A percentile compares a stretch with the other conserved stretches of the same genome.
Evolutionary conservation across 352 stramenopile species (phyloP).

Genomic region (Pythium dissimile): DNA sequence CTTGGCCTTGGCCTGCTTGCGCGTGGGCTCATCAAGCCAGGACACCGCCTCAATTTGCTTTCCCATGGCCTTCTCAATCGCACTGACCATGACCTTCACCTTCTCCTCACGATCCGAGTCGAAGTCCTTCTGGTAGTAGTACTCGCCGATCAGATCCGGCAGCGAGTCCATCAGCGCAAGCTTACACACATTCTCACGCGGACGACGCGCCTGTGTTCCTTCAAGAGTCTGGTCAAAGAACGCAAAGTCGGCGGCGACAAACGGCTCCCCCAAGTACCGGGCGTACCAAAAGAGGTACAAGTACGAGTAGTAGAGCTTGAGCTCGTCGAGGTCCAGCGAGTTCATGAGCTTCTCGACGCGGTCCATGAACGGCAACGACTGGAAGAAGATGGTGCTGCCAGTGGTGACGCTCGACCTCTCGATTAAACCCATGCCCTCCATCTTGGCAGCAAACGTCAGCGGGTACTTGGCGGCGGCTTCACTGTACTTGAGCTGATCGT

Average conservation of each 20-base stretch:
- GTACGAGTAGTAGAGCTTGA: constrained; percentile 28
- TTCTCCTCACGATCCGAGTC: constrained; percentile 60
- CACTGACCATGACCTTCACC: constrained; percentile 78
- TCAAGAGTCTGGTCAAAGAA: constrained; percentile 78
- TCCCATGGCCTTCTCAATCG: constrained; percentile 74
- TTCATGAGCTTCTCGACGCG: constrained; percentile 35
- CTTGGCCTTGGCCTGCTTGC: constrained; percentile 74
- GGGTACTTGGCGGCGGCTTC: constrained; percentile 44
- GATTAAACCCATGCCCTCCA: constrained; percentile 32
- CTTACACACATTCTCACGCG: constrained; percentile 67
- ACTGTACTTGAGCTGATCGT: constrained; percentile 74
- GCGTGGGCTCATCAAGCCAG: constrained; percentile 88
- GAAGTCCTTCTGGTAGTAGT: constrained; percentile 84
- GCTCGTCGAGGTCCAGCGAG: constrained; percentile 30
- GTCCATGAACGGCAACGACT: constrained; percentile 48
- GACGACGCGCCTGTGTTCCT: constrained; percentile 50
- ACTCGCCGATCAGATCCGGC: constrained; percentile 53
- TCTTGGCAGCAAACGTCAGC: constrained; percentile 31
- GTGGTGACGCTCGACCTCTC: constrained; percentile 24
- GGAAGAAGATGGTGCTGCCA: constrained; percentile 35
- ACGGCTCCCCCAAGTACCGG: constrained; percentile 45
- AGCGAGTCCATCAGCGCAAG: constrained; percentile 25
- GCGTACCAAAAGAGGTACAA: constrained; percentile 22
- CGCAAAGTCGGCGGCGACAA: constrained; percentile 80
- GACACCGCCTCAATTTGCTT: constrained; percentile 80